Evolutionary conservation across 768 basidiomycete species (phyloP), one percentile per base, ranked within the genome.

Genomic region (Nidula microcarpa): DNA sequence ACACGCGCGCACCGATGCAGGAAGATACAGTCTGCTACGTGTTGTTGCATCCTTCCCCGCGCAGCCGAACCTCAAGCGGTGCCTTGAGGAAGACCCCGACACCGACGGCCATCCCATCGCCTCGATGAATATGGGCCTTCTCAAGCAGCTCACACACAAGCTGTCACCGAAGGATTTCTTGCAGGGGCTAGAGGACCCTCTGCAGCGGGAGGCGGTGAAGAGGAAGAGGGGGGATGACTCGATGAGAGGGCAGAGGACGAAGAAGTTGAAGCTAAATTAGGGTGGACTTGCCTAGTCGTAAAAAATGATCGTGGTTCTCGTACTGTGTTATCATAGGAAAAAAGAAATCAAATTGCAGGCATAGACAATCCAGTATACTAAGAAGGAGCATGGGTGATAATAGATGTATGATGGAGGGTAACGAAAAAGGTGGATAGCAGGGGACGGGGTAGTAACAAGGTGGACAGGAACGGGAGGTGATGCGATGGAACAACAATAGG

Each of bases 1-100:
- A 6, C 53, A 66, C 34, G 58, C 64, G n/a, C 68, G 72, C 13
- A 43, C 52, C 9, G 74, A 75, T 43, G 66, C 64, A 5, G 75
- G 75, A n/a, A 63, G 58, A 52, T 75, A 71, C 58, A 70, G 72
- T 55, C 62, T 77, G 4, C 55, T 76, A n/a, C 72, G 75, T 14
- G 68, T 73, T 5, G 54, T 77, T 6, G 73, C 66, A 0, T 73
- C 74, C 1, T 76, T 75, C 57, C 74, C 75, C 17, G 74, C 75
- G 1, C 64, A 69, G 3, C 58, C 70, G 2, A 66, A 65, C 14
- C 61, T 76, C 47, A 73, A 74, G 52, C 62, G 74, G 8, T 72
- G 71, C 48, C 35, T 68, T 3, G 64, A 66, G n/a, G 72, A 73
- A 55, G 74, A 76, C 53, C 68, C 69, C 1, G 73, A 75, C 48